A percentile compares a stretch with the other conserved stretches of the same genome.
Evolutionary conservation across 1,284 basidiomycete species (phyloP).

Genomic region (Ceratobasidium sp.): DNA sequence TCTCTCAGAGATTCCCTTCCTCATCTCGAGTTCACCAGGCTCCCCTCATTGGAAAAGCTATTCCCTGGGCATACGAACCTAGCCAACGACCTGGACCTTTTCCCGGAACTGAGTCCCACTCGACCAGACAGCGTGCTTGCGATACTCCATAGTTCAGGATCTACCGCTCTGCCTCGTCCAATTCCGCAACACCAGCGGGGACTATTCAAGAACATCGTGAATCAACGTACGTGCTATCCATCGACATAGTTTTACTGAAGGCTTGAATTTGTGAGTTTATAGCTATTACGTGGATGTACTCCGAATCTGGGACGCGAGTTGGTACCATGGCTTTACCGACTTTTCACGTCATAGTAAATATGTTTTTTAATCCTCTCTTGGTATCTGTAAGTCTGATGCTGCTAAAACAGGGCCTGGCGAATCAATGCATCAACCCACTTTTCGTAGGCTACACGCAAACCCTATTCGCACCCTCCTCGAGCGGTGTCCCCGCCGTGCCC

Average conservation of each 20-base stretch:
- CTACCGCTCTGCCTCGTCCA: neutral
- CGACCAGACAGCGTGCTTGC: too few relatives aligned
- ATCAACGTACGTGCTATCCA: neutral
- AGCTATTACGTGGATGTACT: neutral
- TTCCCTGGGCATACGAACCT: neutral
- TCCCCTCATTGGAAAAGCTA: neutral
- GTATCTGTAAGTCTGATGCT: neutral
- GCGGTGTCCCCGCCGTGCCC: slow-evolving; percentile 28
- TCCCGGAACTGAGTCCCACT: too few relatives aligned
- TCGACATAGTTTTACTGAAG: neutral
- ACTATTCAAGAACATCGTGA: slow-evolving; percentile 10
- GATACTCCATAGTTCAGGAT: slow-evolving; percentile 7
- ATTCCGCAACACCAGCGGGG: neutral
- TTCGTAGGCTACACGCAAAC: slow-evolving; percentile 22
- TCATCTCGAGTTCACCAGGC: neutral
- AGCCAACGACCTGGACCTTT: neutral
- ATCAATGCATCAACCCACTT: neutral
- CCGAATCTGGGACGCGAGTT: neutral
- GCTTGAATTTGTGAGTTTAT: neutral
- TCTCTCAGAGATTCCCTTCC: neutral
- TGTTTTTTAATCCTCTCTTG: neutral
- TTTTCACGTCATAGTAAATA: slow-evolving; percentile 16
- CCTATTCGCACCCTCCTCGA: slow-evolving; percentile 39
- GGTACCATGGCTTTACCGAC: slow-evolving; percentile 14
- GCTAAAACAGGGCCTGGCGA: neutral